Percentiles rank a stretch among this genome's conserved stretches.
phyloP scores from a whole-genome alignment of 257 asterid species.

The Dorcoceras hygrometricum region DNA sequence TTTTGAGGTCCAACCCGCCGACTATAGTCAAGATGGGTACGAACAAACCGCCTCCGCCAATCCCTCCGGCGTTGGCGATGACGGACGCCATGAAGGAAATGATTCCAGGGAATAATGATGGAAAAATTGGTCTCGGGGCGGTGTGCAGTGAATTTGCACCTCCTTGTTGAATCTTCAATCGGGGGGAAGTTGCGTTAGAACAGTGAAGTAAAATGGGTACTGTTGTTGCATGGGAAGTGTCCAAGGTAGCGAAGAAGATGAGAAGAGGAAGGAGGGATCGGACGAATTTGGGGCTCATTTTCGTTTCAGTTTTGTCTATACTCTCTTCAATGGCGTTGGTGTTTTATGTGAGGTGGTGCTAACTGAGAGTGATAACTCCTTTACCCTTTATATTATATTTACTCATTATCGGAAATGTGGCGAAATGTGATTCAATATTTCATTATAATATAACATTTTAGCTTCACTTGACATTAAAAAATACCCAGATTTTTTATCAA shows the following conservation, averaged over 20 bases:
- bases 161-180: not conserved
- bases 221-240: not conserved
- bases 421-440: too few species aligned
- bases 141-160: not conserved
- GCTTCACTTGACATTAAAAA: too few species aligned
- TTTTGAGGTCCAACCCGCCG: slow-evolving; percentile 45
- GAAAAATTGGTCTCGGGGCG: not conserved
- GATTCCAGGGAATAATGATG: not conserved
- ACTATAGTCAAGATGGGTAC: slow-evolving; percentile 42
- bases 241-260: not conserved
- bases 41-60: slow-evolving; percentile 56
- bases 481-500: too few species aligned
- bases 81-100: slow-evolving; percentile 31
- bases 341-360: too few species aligned
- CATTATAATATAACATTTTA: too few species aligned
- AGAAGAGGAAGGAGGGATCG: not conserved
- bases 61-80: slow-evolving; percentile 53
- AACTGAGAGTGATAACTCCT: too few species aligned
- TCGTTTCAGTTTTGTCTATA: too few species aligned
- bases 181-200: not conserved
- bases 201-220: not conserved
- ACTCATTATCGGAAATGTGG: too few species aligned
- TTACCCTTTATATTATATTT: too few species aligned
- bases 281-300: not conserved
- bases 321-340: too few species aligned